A percentile compares a stretch with the other conserved stretches of the same genome.
Evolutionary conservation across 208 protist genomes (phyloP).

Genomic region (Crithidia acanthocephali): DNA sequence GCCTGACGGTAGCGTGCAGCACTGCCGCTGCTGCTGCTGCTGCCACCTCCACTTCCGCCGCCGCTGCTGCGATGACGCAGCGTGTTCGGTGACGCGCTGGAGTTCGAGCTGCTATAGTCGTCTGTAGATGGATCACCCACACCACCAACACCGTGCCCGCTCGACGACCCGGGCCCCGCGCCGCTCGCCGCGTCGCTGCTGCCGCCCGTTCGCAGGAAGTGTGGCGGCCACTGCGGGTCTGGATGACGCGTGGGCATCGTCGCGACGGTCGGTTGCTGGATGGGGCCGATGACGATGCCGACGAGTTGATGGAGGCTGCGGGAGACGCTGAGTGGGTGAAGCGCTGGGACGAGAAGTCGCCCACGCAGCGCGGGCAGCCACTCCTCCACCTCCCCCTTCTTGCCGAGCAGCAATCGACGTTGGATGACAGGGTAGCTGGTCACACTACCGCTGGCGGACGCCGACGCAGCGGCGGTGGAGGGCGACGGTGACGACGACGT

Average conservation of each 20-base stretch:
- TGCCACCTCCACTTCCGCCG: background rate
- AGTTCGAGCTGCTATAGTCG: constrained; percentile 79
- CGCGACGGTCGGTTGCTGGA: constrained; percentile 77
- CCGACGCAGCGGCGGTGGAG: background rate
- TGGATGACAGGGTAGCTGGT: constrained; percentile 32
- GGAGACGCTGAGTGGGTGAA: constrained; percentile 57
- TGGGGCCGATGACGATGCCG: constrained; percentile 75
- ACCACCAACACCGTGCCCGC: background rate
- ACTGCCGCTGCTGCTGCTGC: constrained; percentile 3
- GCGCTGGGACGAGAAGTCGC: constrained; percentile 45
- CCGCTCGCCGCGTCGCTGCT: background rate
- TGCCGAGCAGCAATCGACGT: constrained; percentile 64
- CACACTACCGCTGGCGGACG: background rate
- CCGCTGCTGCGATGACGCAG: constrained; percentile 18
- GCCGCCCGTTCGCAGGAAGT: constrained; percentile 46
- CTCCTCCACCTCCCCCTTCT: constrained; percentile 58
- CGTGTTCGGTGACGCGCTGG: constrained; percentile 33
- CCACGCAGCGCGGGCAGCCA: constrained; percentile 48
- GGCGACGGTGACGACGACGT: too few species aligned
- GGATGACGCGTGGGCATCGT: constrained; percentile 69
- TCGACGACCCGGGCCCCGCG: background rate
- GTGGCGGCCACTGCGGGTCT: constrained; percentile 81
- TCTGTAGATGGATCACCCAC: constrained; percentile 46
- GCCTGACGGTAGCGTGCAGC: constrained; percentile 27
- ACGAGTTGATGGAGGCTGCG: constrained; percentile 75